A percentile compares a stretch with the other conserved stretches of the same genome.
These are phyloP conservation scores for Beauveria sp. DNA, from an alignment of 2,329 filamentous ascomycete genomes.

Conservation along the genomic window DNA sequence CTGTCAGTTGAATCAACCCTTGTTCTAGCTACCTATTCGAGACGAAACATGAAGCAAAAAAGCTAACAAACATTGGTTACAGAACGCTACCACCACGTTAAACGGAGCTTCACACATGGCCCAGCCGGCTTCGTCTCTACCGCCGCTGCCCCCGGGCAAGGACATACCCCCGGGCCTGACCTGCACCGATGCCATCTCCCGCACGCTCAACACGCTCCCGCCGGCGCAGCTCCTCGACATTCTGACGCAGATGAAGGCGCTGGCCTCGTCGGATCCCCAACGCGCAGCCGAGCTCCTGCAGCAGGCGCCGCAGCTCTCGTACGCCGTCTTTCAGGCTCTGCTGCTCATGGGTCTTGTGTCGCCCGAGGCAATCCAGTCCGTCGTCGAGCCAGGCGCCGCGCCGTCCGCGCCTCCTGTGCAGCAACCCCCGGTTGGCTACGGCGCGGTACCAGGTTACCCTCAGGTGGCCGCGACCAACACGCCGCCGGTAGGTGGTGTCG, in stretches of 20 bases:
- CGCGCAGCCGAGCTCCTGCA: constrained; percentile 80
- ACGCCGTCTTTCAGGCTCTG: constrained; percentile 90
- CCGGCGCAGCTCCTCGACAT: constrained; percentile 88
- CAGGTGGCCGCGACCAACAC: constrained; percentile 36
- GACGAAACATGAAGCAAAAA: neutral
- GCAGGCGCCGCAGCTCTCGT: constrained; percentile 85
- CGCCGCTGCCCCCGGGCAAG: constrained; percentile 75
- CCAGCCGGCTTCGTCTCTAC: constrained; percentile 47
- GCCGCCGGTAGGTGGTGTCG: constrained; percentile 36
- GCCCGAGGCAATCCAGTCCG: constrained; percentile 69
- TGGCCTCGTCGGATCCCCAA: constrained; percentile 73
- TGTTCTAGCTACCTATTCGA: constrained; percentile 14
- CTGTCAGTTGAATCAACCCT: constrained; percentile 12
- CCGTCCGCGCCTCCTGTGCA: constrained; percentile 33
- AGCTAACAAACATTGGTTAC: neutral
- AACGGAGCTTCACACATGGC: constrained; percentile 24
- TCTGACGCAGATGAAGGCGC: constrained; percentile 85
- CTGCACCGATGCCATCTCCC: constrained; percentile 84
- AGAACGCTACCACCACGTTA: constrained; percentile 20
- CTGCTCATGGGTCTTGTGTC: constrained; percentile 90
- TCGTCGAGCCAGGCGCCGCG: constrained; percentile 55
- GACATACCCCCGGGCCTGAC: constrained; percentile 77
- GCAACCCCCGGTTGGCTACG: constrained; percentile 21
- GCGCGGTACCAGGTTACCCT: constrained; percentile 23
- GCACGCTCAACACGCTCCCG: constrained; percentile 79